These are phyloP conservation scores for Fraxinus sp. DNA, from an alignment of 305 asterid genomes.

Conservation along the genomic window DNA sequence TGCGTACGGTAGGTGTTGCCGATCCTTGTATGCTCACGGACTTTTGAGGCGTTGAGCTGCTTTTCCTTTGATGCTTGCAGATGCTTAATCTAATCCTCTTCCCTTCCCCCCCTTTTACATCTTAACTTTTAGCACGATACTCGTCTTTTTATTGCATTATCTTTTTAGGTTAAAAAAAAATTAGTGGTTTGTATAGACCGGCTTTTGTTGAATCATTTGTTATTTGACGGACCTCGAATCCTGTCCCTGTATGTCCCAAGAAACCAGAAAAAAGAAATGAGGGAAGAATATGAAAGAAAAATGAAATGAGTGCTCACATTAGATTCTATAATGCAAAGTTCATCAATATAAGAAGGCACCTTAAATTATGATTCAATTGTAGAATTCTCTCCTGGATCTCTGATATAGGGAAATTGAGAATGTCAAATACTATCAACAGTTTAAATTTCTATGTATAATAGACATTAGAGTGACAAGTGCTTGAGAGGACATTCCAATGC, in stretches of 20 bases:
- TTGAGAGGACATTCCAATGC: not conserved
- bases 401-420: not conserved
- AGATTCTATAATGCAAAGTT: not conserved
- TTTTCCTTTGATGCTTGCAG: not conserved
- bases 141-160: not conserved
- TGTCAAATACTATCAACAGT: not conserved
- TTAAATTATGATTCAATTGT: not conserved
- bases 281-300: not conserved
- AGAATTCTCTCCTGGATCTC: not conserved
- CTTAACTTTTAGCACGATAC: not conserved
- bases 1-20: conserved; percentile 79
- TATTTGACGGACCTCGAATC: not conserved
- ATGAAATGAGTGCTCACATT: not conserved
- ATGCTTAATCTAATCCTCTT: not conserved
- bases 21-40: conserved; percentile 15
- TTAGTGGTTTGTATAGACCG: not conserved
- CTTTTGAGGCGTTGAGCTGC: not conserved
- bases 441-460: not conserved
- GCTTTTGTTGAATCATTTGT: not conserved
- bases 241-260: not conserved
- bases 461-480: not conserved
- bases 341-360: not conserved
- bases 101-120: not conserved
- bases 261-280: not conserved
- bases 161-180: not conserved